phyloP scores from a whole-genome alignment of 371 early-diverging fungal genomes.

The Conidiobolus incongruus region DNA sequence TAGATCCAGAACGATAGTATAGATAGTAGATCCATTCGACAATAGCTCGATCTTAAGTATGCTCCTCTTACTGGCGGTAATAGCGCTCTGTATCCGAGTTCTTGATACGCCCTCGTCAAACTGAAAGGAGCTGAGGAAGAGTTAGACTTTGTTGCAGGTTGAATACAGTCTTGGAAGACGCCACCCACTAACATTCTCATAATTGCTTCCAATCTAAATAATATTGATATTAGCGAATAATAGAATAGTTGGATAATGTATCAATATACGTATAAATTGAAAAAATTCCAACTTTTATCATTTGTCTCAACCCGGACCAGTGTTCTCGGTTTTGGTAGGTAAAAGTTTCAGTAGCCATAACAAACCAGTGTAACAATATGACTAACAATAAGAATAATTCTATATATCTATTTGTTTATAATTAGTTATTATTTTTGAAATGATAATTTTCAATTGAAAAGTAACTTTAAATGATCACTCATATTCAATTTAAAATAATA shows the following conservation, averaged over 20 bases:
- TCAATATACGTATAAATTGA: neutral
- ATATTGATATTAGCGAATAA: neutral
- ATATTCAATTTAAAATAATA: no score
- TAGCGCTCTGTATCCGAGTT: no score
- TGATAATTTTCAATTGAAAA: no score
- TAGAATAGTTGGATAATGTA: neutral
- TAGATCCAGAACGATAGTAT: slow-evolving; percentile 1
- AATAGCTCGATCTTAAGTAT: neutral
- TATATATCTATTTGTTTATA: no score
- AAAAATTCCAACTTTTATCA: neutral
- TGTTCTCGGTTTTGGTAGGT: no score
- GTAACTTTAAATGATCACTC: no score
- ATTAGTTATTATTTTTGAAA: no score
- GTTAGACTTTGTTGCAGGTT: neutral
- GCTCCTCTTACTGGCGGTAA: neutral
- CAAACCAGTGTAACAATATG: no score
- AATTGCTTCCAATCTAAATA: neutral
- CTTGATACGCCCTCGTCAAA: neutral
- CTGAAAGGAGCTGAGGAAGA: no score
- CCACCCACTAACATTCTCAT: slow-evolving; percentile 4
- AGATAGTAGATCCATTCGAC: slow-evolving; percentile 1
- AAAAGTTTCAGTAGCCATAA: no score
- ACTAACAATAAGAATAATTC: no score
- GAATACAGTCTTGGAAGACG: neutral
- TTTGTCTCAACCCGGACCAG: no score